phyloP scores from a whole-genome alignment of 352 stramenopile species.

The Globisporangium polare region DNA sequence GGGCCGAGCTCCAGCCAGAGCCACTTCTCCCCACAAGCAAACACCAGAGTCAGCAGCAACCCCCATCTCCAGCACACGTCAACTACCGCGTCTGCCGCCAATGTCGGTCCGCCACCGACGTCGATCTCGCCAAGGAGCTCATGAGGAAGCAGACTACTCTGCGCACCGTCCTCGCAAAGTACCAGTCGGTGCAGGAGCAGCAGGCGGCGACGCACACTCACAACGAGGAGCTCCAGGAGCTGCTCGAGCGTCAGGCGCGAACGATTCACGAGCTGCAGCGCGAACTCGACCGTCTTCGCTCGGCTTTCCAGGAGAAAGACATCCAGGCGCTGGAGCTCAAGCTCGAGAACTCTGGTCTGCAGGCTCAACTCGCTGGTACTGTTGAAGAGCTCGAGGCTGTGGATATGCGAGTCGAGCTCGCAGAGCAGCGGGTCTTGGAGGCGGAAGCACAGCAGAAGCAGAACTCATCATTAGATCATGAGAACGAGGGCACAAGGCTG shows the following conservation, averaged over 20 bases:
- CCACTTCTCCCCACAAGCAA: neutral
- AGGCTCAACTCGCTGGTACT: slow-evolving; percentile 1
- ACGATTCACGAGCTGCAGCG: slow-evolving; percentile 5
- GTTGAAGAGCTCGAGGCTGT: slow-evolving; percentile 8
- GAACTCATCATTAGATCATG: neutral
- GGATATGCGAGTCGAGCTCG: slow-evolving; percentile 2
- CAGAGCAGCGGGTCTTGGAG: neutral
- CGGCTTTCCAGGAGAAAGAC: neutral
- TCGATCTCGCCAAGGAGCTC: slow-evolving; percentile 32
- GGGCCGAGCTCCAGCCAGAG: neutral
- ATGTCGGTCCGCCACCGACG: slow-evolving; percentile 24
- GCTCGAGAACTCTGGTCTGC: slow-evolving; percentile 2
- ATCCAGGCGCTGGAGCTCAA: neutral
- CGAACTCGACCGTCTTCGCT: slow-evolving; percentile 2
- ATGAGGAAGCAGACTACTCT: slow-evolving; percentile 22
- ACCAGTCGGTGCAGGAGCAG: slow-evolving; percentile 22
- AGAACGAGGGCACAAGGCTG: neutral
- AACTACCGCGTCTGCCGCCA: slow-evolving; percentile 27
- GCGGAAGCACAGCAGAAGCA: neutral
- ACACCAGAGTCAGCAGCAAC: neutral
- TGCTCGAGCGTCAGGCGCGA: slow-evolving; percentile 2
- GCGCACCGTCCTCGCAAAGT: slow-evolving; percentile 21
- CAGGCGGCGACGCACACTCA: neutral
- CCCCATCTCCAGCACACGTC: neutral
- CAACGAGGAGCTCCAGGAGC: neutral